Evolutionary conservation across 495 filamentous ascomycete genomes (phyloP), one percentile per base, ranked within the genome.

Genomic region (Stereocaulon alpinum): DNA sequence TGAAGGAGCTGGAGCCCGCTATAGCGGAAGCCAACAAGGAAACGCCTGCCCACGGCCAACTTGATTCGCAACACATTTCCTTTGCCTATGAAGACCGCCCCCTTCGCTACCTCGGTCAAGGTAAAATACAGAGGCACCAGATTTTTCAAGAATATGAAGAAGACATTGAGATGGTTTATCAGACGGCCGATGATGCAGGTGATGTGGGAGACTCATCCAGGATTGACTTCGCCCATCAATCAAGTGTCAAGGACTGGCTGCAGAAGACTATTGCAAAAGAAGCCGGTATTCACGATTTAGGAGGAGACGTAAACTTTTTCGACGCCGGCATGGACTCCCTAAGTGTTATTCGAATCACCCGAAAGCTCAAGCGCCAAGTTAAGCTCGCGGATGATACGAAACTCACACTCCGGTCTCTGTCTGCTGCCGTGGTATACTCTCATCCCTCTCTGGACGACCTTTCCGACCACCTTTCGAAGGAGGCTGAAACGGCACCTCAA

Each of bases 351-450:
- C 29, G 41, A 6, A 17, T 30, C 40, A 27, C 18, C 6, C 20
- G 40, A 9, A 29, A 58, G 30, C 55, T 58, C 14, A 44, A 41
- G 42, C 29, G 34, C 4, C 27, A 27, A 2, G 11, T 58, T 24
- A 58, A 30, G 14, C 18, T 45, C 10, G 4, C 22, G 27, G 41
- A 57, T 48, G 55, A 30, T 9, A 44, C 45, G 24, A 6, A 50
- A 50, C n/a, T 50, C 45, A 50, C 45, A 50, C 45, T 29, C 11
- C n/a, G 24, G 18, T 50, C 45, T 20, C 45, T 50, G 45, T 50
- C 45, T 50, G 18, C 45, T 50, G 45, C 18, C n/a, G 24, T 50
- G 45, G 45, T 58, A 49, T 58, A 58, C 29, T 49, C 55, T 30
- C 41, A 40, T 41, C 43, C 55, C 15, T 30, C 42, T 20, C 14